These are phyloP conservation scores for Colletotrichum siamense DNA, from an alignment of 2,329 filamentous ascomycete species.

Conservation along the genomic window DNA sequence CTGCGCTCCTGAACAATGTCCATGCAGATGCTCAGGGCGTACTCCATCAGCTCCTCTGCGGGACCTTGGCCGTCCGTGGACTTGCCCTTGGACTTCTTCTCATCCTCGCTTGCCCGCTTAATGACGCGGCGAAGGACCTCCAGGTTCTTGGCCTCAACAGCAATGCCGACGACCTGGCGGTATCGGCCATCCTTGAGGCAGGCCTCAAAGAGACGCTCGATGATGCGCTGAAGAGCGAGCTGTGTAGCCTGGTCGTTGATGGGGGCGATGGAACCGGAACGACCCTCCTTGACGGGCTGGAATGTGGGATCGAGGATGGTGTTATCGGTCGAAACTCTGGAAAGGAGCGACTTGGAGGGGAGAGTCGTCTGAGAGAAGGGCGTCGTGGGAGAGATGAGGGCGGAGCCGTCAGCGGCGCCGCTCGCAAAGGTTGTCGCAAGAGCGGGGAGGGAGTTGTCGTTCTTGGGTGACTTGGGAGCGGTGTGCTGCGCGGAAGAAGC, in stretches of 20 bases:
- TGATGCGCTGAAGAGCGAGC: conserved; percentile 79
- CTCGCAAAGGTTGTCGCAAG: conserved; percentile 81
- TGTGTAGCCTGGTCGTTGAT: conserved; percentile 74
- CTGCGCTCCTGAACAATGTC: conserved; percentile 93
- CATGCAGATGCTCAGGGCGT: conserved; percentile 95
- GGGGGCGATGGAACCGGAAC: conserved; percentile 67
- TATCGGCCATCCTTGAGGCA: conserved; percentile 88
- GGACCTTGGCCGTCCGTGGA: conserved; percentile 53
- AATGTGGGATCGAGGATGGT: conserved; percentile 65
- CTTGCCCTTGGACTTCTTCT: conserved; percentile 73
- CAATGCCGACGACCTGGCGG: conserved; percentile 95
- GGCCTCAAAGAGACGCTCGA: conserved; percentile 89
- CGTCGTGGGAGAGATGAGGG: conserved; percentile 85
- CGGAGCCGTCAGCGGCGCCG: conserved; percentile 69
- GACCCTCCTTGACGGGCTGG: conserved; percentile 59
- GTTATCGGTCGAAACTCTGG: conserved; percentile 74
- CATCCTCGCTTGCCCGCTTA: conserved; percentile 85
- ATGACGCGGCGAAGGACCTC: conserved; percentile 88
- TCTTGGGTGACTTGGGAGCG: conserved; percentile 46
- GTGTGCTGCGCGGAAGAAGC: conserved; percentile 62
- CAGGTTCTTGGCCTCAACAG: conserved; percentile 91
- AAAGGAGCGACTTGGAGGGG: conserved; percentile 94
- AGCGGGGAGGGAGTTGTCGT: conserved; percentile 62
- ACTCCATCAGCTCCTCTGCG: conserved; percentile 95
- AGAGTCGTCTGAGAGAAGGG: conserved; percentile 94